Conservation (phyloP, 345 rosid genomes). For the Chamaenerion angustifolium region DNA sequence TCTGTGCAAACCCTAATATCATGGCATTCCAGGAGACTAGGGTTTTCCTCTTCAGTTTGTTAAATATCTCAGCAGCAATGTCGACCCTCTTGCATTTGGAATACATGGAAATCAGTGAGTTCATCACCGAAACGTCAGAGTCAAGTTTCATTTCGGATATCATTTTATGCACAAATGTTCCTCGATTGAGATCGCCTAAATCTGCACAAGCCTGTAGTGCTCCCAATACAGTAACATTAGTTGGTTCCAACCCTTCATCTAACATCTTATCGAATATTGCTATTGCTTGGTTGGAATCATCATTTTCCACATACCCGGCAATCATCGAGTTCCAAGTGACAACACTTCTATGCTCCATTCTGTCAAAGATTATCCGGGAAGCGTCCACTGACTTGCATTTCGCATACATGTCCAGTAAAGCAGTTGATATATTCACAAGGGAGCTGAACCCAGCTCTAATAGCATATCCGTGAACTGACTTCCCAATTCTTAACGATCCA, state of each 20-base stretch:
- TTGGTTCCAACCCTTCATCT: conserved; percentile 49
- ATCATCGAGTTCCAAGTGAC: conserved; percentile 92
- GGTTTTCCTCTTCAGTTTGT: conserved; percentile 34
- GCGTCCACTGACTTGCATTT: conserved; percentile 39
- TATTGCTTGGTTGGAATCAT: conserved; percentile 49
- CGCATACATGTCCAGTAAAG: conserved; percentile 65
- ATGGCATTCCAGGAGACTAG: conserved; percentile 79
- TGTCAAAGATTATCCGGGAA: conserved; percentile 46
- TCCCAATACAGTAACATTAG: conserved; percentile 54
- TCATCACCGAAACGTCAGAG: conserved; percentile 38
- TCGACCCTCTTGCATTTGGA: conserved; percentile 56
- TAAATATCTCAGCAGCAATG: conserved; percentile 39
- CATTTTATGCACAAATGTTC: conserved; percentile 46
- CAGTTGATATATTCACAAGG: conserved; percentile 50
- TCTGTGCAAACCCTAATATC: conserved; percentile 69
- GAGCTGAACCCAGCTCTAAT: conserved; percentile 43
- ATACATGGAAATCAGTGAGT: conserved; percentile 80
- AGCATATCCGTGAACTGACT: conserved; percentile 52
- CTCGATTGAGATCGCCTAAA: conserved; percentile 43
- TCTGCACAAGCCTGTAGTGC: conserved; percentile 67
- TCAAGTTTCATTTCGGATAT: conserved; percentile 30
- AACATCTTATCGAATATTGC: conserved; percentile 45
- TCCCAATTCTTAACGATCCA: conserved; percentile 39
- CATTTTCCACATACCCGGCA: conserved; percentile 60
- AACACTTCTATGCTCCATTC: conserved; percentile 35